These are phyloP conservation scores for Cubamyces lactineus DNA, from an alignment of 768 basidiomycete species.

Conservation along the genomic window DNA sequence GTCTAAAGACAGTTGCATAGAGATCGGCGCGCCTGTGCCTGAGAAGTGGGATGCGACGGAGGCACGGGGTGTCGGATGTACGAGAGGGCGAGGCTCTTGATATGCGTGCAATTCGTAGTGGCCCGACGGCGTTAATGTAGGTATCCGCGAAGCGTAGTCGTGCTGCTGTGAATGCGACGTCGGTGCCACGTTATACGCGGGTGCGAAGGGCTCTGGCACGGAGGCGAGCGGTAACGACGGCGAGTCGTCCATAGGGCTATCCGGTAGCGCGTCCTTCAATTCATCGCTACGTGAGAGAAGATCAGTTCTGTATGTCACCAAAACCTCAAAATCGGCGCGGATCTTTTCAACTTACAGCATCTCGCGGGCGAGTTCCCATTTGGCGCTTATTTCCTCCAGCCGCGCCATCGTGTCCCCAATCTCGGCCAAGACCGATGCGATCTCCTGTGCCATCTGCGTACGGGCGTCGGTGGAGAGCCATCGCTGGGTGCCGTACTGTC, in stretches of 20 bases:
- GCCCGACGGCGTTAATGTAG: conserved; percentile 15
- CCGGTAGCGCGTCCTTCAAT: conserved; percentile 25
- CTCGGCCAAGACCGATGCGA: conserved; percentile 16
- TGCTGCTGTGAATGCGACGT: background rate
- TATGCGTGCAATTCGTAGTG: conserved; percentile 1
- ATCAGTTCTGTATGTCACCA: background rate
- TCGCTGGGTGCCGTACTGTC: conserved; percentile 17
- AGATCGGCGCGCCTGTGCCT: background rate
- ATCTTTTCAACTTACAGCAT: conserved; percentile 23
- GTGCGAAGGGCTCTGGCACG: background rate
- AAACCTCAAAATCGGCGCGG: background rate
- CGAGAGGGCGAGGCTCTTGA: background rate
- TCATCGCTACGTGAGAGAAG: conserved; percentile 14
- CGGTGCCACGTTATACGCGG: background rate
- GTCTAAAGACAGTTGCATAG: conserved; percentile 13
- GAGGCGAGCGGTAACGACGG: background rate
- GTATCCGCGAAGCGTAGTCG: conserved; percentile 4
- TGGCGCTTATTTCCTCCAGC: conserved; percentile 23
- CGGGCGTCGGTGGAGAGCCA: conserved; percentile 10
- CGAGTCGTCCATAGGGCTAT: conserved; percentile 12
- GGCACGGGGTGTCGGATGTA: background rate
- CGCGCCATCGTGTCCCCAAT: conserved; percentile 22
- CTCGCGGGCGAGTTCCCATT: conserved; percentile 28
- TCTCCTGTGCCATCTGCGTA: conserved; percentile 16
- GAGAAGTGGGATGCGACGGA: background rate